Conservation (phyloP, 1,284 basidiomycete genomes). For the Omphalotus olearius region DNA sequence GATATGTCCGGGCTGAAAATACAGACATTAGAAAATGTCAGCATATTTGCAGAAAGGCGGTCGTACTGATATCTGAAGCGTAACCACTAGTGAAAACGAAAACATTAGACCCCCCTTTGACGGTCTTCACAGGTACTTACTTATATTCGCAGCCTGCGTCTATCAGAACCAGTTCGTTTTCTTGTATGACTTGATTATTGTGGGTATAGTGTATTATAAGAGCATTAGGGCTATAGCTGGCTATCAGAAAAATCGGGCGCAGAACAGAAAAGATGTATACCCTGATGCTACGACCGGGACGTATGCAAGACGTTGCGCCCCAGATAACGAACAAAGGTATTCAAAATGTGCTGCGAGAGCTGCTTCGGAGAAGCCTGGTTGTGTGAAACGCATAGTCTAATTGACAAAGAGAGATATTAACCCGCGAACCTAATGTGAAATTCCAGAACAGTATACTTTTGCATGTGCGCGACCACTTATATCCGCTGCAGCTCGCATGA, state of each 20-base stretch:
- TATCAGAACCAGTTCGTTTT: conserved; percentile 79
- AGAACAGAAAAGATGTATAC: conserved; percentile 31
- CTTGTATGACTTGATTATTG: conserved; percentile 74
- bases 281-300: conserved; percentile 95
- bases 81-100: conserved; percentile 65
- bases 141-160: conserved; percentile 91
- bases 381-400: conserved; percentile 81
- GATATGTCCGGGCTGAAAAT: conserved; percentile 78
- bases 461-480: conserved; percentile 75
- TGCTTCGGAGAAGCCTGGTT: conserved; percentile 69
- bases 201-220: conserved; percentile 91
- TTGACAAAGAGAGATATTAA: conserved; percentile 4
- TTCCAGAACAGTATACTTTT: conserved; percentile 45
- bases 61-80: conserved; percentile 89
- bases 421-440: not conserved
- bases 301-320: conserved; percentile 84
- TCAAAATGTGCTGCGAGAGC: conserved; percentile 85
- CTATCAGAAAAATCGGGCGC: not conserved
- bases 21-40: conserved; percentile 12
- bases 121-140: conserved; percentile 34
- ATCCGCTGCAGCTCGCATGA: conserved; percentile 74
- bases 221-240: conserved; percentile 63
- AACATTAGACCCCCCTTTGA: not conserved
- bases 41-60: conserved; percentile 7
- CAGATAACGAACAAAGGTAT: conserved; percentile 76